Base-by-base conservation (phyloP, 352 stramenopile species). In the Phytophthora constricta region DNA sequence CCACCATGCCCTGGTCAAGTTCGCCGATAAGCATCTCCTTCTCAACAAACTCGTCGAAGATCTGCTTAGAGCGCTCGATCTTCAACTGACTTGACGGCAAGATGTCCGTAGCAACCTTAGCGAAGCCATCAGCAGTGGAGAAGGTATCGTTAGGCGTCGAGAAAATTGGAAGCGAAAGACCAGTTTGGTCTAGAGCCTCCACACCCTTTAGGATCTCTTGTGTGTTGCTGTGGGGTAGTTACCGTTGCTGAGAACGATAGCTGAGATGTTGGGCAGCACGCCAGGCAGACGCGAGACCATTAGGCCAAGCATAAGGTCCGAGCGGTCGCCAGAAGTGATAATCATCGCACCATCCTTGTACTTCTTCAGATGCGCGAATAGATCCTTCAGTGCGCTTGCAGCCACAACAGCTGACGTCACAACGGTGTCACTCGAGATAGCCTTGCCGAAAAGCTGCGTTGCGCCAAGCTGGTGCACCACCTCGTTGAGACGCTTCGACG, bases 271-370 rank as follows among this genome's bases (percentile, higher is more conserved):
- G 10, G 86, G 86, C 10, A 93, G 59, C n/a, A 91, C 79, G 3
- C 84, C 84, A 5, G 86, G 84, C 20, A 93, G 77, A 23, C 83
- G 82, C 14, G 83, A 92, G 4, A 68, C 86, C 51, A 93, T 75
- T 2, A 93, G 56, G 11, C 86, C 86, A 3, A 93, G 67, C 67
- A 93, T 76, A 9, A 93, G 68, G 59, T 93, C 86, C 11, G 80
- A 89, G 22, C 86, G 83, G 34, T 93, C 86, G 0, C 80, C 83
- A n/a, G 86, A 93, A 1, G 85, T 89, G 63, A 93, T 92, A 20
- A 93, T 79, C 0, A 93, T 58, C 5, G 88, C 60, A 7, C 86
- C 86, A 54, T 93, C 86, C 25, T 90, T 86, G 71, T 91, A 87
- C 50, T 91, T 86, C 48, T 92, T 91, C 43, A 93, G 70, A 62